Evolutionary conservation across 495 filamentous ascomycete genomes (phyloP).

Genomic region (Chaetomium tenue): DNA sequence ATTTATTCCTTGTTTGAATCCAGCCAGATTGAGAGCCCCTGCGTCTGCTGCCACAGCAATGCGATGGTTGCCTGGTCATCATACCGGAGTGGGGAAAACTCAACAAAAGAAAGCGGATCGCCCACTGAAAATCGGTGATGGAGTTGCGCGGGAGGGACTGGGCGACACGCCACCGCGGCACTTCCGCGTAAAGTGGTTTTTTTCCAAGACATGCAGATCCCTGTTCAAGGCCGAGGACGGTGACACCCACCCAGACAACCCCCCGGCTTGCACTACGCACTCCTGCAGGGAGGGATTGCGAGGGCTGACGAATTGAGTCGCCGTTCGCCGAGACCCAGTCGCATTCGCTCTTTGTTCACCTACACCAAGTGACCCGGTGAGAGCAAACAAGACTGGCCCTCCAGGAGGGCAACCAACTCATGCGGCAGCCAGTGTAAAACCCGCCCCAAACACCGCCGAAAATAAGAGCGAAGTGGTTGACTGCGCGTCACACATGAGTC

Average conservation of each 20-base stretch:
- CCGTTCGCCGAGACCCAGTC: conserved; percentile 2
- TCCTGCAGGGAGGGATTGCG: conserved; percentile 11
- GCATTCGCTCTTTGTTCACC: background rate
- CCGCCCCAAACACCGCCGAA: background rate
- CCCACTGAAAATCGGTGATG: conserved; percentile 22
- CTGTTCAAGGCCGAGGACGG: conserved; percentile 23
- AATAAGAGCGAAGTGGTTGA: conserved; percentile 1
- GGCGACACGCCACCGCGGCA: conserved; percentile 30
- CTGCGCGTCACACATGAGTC: conserved; percentile 25
- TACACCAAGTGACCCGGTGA: background rate
- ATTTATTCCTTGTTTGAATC: conserved; percentile 19
- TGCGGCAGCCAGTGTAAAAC: background rate
- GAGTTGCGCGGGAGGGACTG: conserved; percentile 19
- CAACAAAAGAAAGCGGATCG: conserved; percentile 29
- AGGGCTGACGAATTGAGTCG: conserved; percentile 1
- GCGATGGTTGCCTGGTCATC: conserved; percentile 29
- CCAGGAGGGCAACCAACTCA: conserved; percentile 6
- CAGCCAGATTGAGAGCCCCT: conserved; percentile 13
- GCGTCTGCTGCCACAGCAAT: conserved; percentile 23
- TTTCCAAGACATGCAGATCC: conserved; percentile 30
- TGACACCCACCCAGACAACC: conserved; percentile 7
- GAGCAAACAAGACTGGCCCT: conserved; percentile 11
- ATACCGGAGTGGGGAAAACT: conserved; percentile 8
- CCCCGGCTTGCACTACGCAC: conserved; percentile 2
- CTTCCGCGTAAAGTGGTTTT: conserved; percentile 40